Evolutionary conservation across 2,329 filamentous ascomycete species (phyloP), one percentile per base, ranked within the genome.

Genomic region (Waltergamsia citrina): DNA sequence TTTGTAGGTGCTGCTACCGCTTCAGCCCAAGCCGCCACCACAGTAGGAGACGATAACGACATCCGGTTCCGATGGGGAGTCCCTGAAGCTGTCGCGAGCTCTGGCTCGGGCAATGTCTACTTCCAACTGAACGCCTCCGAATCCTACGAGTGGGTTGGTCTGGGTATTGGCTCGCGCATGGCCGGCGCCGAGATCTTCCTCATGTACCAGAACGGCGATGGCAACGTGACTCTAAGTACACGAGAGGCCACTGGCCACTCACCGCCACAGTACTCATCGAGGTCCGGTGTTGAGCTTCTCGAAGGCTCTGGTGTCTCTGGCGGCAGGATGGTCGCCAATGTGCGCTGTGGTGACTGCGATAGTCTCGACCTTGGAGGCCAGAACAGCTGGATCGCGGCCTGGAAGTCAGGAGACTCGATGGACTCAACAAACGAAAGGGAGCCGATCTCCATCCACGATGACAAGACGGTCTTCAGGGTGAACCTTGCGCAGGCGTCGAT

Each of bases 201-300:
- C 46, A 61, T 80, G 43, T 81, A 81, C 51, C 55, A 69, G 29
- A 63, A 76, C 41, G 71, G 72, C 38, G 42, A 44, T 4, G 68
- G 69, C 40, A 79, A 80, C 46, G 62, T 81, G 17, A 81, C 77
- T 1, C 48, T 81, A 34, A 79, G 74, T 40, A 64, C 74, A 2
- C 69, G 78, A 16, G 44, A 51, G 4, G 71, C 67, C 20, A 54
- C 45, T 1, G 62, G 62, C 7, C 60, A 79, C 41, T 41, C 50
- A 23, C 52, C 60, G 56, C 78, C 78, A 0, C 30, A 52, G 18
- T 67, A 70, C 51, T 56, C 54, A 2, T 44, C 51, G 2, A 53
- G 60, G 6, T 56, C 59, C 17, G 53, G 62, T 21, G 51, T 80
- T 16, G 60, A 67, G 23, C 60, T 81, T 4, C 62, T 81, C 3